Evolutionary conservation across 352 stramenopile genomes (phyloP).

Genomic region (Ophiocytium majus): DNA sequence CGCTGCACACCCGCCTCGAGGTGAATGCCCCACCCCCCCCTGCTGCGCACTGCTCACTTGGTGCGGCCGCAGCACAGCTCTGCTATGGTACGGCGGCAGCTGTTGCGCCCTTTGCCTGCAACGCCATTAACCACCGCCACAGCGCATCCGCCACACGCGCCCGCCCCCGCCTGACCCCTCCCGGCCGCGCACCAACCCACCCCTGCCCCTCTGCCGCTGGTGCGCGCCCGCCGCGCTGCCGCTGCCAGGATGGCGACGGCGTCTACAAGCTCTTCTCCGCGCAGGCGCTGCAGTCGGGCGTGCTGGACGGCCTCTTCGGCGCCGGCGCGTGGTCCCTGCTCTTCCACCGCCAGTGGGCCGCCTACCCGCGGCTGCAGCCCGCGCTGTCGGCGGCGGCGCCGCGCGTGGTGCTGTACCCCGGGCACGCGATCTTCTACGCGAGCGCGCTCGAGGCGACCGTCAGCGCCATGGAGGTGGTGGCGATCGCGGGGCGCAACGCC

Average conservation of each 20-base stretch:
- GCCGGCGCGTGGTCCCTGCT: slow-evolving; percentile 40
- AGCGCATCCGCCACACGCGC: no score
- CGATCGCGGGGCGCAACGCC: slow-evolving; percentile 36
- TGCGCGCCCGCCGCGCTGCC: no score
- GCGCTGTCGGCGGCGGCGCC: neutral
- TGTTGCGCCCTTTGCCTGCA: no score
- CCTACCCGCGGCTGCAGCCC: slow-evolving; percentile 36
- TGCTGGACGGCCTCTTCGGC: slow-evolving; percentile 45
- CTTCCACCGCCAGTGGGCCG: slow-evolving; percentile 35
- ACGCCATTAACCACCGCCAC: no score
- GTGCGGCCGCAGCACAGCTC: no score
- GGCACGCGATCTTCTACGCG: slow-evolving; percentile 37
- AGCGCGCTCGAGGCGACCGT: slow-evolving; percentile 38
- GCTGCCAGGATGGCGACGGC: slow-evolving; percentile 15
- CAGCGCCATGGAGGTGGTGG: slow-evolving; percentile 39
- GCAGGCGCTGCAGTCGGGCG: neutral
- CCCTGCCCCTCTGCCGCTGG: no score
- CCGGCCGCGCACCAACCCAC: no score
- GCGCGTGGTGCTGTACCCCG: slow-evolving; percentile 27
- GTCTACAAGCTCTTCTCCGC: slow-evolving; percentile 44
- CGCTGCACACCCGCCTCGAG: slow-evolving; percentile 29
- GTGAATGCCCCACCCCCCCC: no score
- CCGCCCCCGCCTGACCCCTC: no score
- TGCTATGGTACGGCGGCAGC: no score
- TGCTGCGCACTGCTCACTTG: no score